Evolutionary conservation across 2,329 filamentous ascomycete species (phyloP), one percentile per base, ranked within the genome.

Genomic region (Diaporthe eres): DNA sequence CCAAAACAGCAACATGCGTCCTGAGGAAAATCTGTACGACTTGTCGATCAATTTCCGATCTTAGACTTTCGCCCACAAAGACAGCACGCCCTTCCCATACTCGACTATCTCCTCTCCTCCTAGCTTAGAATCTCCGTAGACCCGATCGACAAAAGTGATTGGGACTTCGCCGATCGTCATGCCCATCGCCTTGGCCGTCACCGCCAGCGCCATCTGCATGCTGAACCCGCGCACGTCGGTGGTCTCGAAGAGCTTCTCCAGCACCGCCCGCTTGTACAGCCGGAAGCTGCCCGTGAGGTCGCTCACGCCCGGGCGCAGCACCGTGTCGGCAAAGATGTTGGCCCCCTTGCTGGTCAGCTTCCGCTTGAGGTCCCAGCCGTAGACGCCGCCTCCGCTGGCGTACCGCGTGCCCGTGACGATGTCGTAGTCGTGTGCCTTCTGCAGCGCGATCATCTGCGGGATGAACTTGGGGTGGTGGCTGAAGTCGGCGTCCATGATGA

Each of bases 401-500:
- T 99, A 99, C 77, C 97, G 91, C 61, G 97, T 99, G 72, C 97
- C 97, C 1, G 96, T 98, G 63, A 99, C 96, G 80, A 99, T 99
- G 83, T 99, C 97, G 87, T 95, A 98, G 88, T 95, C 92, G 79
- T 88, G 93, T 77, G 84, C 85, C 84, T 92, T 90, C 86, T 98
- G 97, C 79, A 92, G 90, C 76, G 90, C 90, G 81, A 99, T 95
- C 95, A 99, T 98, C 83, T 93, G 89, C 72, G 96, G 93, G 86
- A 99, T 98, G 91, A 98, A 99, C 87, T 98, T 99, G 83, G 97
- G 97, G 89, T 99, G 97, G 88, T 99, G 97, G 81, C 92, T 95
- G 90, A 99, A 99, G 87, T 99, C 97, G 86, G 97, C 97, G 88
- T 99, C 97, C 97, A 99, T 99, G 90, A 99, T 99, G 89, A 99